Conservation (phyloP, 2,329 filamentous ascomycete genomes). For the Claviceps sp. region DNA sequence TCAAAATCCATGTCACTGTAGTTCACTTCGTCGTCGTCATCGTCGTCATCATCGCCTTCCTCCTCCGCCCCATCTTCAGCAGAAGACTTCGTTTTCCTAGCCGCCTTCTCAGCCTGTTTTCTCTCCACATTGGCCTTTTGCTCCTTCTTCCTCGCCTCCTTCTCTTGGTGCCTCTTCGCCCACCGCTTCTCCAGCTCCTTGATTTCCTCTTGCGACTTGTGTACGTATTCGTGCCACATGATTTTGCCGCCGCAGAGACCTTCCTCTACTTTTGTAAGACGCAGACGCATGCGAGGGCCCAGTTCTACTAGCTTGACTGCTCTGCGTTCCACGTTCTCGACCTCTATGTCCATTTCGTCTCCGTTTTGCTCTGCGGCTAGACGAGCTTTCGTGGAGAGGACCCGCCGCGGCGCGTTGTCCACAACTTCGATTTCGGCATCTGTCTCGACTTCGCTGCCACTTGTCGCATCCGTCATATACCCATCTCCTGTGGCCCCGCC, state of each 20-base stretch:
- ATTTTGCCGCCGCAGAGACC: slow-evolving; percentile 79
- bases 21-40: slow-evolving; percentile 28
- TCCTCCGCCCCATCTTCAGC: slow-evolving; percentile 22
- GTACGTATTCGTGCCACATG: slow-evolving; percentile 95
- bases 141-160: slow-evolving; percentile 65
- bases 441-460: slow-evolving; percentile 83
- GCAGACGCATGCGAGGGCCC: slow-evolving; percentile 76
- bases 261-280: slow-evolving; percentile 92
- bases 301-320: slow-evolving; percentile 88
- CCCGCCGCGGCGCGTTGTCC: slow-evolving; percentile 48
- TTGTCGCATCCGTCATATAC: slow-evolving; percentile 75
- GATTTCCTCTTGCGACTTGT: slow-evolving; percentile 68
- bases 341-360: slow-evolving; percentile 32
- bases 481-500: slow-evolving; percentile 61
- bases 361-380: slow-evolving; percentile 25
- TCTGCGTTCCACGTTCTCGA: slow-evolving; percentile 59
- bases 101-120: slow-evolving; percentile 47
- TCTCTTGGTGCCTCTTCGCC: slow-evolving; percentile 65
- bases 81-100: slow-evolving; percentile 24
- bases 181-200: slow-evolving; percentile 70
- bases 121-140: slow-evolving; percentile 85
- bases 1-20: slow-evolving; percentile 33
- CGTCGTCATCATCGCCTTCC: slow-evolving; percentile 16
- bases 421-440: slow-evolving; percentile 89
- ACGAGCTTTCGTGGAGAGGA: slow-evolving; percentile 40